phyloP scores from a whole-genome alignment of 2,329 filamentous ascomycete genomes.

The Hymenoscyphus repandus region DNA sequence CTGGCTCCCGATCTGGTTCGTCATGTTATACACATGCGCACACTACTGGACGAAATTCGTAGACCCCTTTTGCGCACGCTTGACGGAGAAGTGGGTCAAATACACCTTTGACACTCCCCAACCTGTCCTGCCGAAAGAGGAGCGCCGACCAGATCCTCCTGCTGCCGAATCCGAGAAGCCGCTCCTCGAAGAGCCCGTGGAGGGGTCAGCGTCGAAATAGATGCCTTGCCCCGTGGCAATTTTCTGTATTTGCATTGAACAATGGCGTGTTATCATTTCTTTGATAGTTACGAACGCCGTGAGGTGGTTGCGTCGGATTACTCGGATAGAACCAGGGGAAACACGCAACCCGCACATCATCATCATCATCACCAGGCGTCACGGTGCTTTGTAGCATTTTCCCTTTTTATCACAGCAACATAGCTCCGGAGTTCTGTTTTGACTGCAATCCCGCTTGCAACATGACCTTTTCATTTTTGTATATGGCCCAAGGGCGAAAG shows the following conservation, averaged over 20 bases:
- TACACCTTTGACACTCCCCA: constrained; percentile 24
- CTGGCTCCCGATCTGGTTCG: constrained; percentile 41
- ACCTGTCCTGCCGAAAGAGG: neutral
- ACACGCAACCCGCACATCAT: no score
- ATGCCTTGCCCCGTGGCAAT: no score
- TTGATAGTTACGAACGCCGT: neutral
- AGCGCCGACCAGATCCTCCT: no score
- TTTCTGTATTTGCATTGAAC: no score
- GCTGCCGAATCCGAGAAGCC: constrained; percentile 13
- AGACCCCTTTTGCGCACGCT: constrained; percentile 44
- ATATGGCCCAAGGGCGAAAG: no score
- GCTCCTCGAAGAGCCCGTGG: neutral
- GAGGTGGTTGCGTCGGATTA: neutral
- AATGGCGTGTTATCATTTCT: no score
- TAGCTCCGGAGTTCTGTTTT: no score
- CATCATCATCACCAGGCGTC: no score
- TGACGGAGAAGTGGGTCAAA: constrained; percentile 36
- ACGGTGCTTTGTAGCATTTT: no score
- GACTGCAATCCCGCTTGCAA: no score
- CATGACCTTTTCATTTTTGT: no score
- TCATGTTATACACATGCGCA: constrained; percentile 41
- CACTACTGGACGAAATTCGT: constrained; percentile 49
- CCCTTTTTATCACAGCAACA: no score
- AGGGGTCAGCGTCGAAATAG: neutral
- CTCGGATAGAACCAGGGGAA: constrained; percentile 3